Evolutionary conservation across 2,329 filamentous ascomycete species (phyloP).

Genomic region (Cryphonectria japonica): DNA sequence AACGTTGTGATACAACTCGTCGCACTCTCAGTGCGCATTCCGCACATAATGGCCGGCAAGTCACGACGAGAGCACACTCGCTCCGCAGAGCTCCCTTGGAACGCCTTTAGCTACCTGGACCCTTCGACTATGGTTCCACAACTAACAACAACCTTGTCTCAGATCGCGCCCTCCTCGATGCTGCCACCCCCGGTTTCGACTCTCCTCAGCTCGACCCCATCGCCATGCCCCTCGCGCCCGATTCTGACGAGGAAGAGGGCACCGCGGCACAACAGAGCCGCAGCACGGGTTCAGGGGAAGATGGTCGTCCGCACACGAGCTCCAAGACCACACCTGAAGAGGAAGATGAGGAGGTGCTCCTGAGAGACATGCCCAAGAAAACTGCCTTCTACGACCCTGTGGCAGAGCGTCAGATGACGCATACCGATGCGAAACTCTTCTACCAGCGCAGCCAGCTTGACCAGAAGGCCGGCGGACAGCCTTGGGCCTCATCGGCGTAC

Average conservation of each 20-base stretch:
- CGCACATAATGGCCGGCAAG: constrained; percentile 32
- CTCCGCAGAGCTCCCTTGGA: constrained; percentile 11
- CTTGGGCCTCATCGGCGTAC: constrained; percentile 43
- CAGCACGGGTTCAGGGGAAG: constrained; percentile 38
- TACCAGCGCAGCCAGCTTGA: constrained; percentile 86
- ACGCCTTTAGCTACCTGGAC: not conserved
- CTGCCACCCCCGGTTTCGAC: constrained; percentile 40
- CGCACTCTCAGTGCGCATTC: constrained; percentile 10
- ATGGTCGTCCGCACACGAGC: constrained; percentile 23
- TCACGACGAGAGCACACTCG: not conserved
- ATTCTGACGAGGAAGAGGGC: constrained; percentile 45
- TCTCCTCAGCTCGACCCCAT: constrained; percentile 40
- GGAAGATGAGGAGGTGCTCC: constrained; percentile 58
- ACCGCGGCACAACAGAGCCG: constrained; percentile 38
- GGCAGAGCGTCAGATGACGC: constrained; percentile 91
- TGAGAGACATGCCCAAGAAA: constrained; percentile 64
- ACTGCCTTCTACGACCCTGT: constrained; percentile 94
- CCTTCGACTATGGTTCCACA: not conserved
- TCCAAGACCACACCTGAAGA: constrained; percentile 27
- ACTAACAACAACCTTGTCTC: constrained; percentile 21
- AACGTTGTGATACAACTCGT: not conserved
- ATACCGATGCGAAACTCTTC: constrained; percentile 93
- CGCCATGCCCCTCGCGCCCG: constrained; percentile 39
- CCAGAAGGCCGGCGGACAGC: constrained; percentile 42
- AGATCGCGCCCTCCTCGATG: constrained; percentile 36